Percentiles rank a stretch among this genome's conserved stretches.
These are phyloP conservation scores for Leccinum uliginosum DNA, from an alignment of 768 basidiomycete species.

Conservation along the genomic window DNA sequence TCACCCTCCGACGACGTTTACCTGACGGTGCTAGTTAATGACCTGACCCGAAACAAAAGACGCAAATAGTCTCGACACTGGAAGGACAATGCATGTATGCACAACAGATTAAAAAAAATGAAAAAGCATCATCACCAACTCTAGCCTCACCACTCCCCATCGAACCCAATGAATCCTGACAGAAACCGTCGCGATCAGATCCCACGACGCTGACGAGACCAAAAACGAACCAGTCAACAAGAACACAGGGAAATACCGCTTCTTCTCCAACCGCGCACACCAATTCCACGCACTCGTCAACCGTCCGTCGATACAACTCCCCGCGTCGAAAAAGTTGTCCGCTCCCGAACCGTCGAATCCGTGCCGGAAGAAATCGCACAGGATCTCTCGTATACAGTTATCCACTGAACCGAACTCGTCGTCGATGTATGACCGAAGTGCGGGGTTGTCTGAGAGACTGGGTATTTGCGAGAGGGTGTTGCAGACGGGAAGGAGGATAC, in stretches of 20 bases:
- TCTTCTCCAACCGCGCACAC: slow-evolving; percentile 84
- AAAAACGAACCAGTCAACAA: slow-evolving; percentile 59
- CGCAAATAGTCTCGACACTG: neutral
- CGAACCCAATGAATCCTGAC: slow-evolving; percentile 77
- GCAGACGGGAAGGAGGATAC: slow-evolving; percentile 84
- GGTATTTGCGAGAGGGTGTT: slow-evolving; percentile 75
- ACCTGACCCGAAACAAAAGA: neutral
- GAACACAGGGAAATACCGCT: slow-evolving; percentile 77
- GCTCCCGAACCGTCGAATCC: slow-evolving; percentile 90
- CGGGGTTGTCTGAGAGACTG: slow-evolving; percentile 59
- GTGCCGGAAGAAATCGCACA: slow-evolving; percentile 82
- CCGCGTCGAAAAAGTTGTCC: slow-evolving; percentile 87
- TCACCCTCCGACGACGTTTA: neutral
- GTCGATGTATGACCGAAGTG: slow-evolving; percentile 71
- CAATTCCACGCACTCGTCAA: slow-evolving; percentile 92
- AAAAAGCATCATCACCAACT: neutral
- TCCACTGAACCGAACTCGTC: slow-evolving; percentile 78
- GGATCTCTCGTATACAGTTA: slow-evolving; percentile 62
- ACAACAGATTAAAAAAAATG: neutral
- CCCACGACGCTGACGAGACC: neutral
- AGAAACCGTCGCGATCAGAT: neutral
- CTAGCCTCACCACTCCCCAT: slow-evolving; percentile 69
- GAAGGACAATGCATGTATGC: neutral
- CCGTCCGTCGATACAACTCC: slow-evolving; percentile 79
- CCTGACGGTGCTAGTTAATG: neutral